Percentiles rank a stretch among this genome's conserved stretches.
phyloP scores from a whole-genome alignment of 2,329 filamentous ascomycete genomes.

The Ambrosiella xylebori region DNA sequence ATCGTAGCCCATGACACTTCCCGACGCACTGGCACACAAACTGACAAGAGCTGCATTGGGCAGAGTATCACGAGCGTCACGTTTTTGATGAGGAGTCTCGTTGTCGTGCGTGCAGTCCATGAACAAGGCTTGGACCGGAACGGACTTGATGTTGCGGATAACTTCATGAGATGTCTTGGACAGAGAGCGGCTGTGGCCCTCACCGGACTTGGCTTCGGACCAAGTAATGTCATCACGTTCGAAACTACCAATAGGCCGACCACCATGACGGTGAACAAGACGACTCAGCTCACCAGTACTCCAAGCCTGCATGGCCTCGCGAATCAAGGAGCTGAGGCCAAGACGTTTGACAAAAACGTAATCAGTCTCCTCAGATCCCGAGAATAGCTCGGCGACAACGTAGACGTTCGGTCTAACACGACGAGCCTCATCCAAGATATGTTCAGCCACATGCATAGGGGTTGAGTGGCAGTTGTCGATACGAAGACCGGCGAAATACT shows the following conservation, averaged over 20 bases:
- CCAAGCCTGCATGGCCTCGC: constrained; percentile 98
- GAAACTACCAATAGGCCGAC: constrained; percentile 89
- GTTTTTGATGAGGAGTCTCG: constrained; percentile 85
- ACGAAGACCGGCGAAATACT: constrained; percentile 85
- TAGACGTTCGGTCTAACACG: constrained; percentile 74
- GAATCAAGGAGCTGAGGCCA: constrained; percentile 77
- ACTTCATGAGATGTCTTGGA: constrained; percentile 37
- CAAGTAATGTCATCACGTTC: constrained; percentile 74
- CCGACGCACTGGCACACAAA: constrained; percentile 89
- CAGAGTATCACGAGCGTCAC: constrained; percentile 82
- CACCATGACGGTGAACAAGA: constrained; percentile 83
- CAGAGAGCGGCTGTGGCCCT: constrained; percentile 13
- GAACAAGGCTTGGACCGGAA: constrained; percentile 80
- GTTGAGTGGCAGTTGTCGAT: constrained; percentile 99
- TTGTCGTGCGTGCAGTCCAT: constrained; percentile 99
- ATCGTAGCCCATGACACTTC: constrained; percentile 96
- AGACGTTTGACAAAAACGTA: constrained; percentile 90
- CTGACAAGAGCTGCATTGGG: constrained; percentile 85
- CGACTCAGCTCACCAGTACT: constrained; percentile 83
- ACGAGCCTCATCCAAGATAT: constrained; percentile 86
- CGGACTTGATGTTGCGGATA: constrained; percentile 68
- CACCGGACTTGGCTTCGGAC: constrained; percentile 26
- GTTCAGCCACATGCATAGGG: constrained; percentile 82
- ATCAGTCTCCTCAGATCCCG: constrained; percentile 87
- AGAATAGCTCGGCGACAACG: constrained; percentile 88